phyloP scores from a whole-genome alignment of 768 basidiomycete species.

The Boletus sensibilis region DNA sequence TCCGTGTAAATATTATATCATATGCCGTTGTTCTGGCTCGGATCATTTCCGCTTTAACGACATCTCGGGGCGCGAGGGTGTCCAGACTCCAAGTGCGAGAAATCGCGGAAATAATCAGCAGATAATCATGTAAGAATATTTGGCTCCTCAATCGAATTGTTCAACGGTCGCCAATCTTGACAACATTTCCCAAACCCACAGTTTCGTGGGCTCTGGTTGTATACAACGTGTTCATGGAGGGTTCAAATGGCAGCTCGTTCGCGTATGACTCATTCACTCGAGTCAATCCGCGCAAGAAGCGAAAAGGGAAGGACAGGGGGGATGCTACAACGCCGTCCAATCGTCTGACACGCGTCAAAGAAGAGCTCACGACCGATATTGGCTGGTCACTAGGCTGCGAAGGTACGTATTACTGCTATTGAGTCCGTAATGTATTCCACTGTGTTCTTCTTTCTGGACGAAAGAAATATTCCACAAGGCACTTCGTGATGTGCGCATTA shows the following conservation, averaged over 20 bases:
- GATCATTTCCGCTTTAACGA: conserved; percentile 16
- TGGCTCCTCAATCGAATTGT: neutral
- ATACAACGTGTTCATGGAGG: conserved; percentile 11
- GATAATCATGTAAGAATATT: neutral
- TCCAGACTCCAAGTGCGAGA: neutral
- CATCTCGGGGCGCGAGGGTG: neutral
- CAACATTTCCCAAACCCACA: neutral
- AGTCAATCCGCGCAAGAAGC: conserved; percentile 52
- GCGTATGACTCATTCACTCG: conserved; percentile 51
- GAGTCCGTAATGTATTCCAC: conserved; percentile 1
- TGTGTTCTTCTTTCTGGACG: conserved; percentile 1
- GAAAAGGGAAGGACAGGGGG: conserved; percentile 35
- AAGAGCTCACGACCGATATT: conserved; percentile 44
- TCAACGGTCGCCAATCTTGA: neutral
- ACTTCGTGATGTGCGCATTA: conserved; percentile 25
- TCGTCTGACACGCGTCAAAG: conserved; percentile 42
- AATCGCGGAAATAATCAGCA: neutral
- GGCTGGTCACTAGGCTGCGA: conserved; percentile 57
- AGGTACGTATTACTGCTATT: conserved; percentile 43
- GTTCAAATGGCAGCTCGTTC: conserved; percentile 23
- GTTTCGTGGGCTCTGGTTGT: neutral
- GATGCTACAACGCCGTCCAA: conserved; percentile 36
- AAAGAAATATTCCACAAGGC: conserved; percentile 40
- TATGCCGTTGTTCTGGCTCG: conserved; percentile 1
- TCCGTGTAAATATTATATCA: neutral